A percentile compares a stretch with the other conserved stretches of the same genome.
These are phyloP conservation scores for Eremothecium sinecaudum DNA, from an alignment of 1,139 yeast genomes.

Conservation along the genomic window DNA sequence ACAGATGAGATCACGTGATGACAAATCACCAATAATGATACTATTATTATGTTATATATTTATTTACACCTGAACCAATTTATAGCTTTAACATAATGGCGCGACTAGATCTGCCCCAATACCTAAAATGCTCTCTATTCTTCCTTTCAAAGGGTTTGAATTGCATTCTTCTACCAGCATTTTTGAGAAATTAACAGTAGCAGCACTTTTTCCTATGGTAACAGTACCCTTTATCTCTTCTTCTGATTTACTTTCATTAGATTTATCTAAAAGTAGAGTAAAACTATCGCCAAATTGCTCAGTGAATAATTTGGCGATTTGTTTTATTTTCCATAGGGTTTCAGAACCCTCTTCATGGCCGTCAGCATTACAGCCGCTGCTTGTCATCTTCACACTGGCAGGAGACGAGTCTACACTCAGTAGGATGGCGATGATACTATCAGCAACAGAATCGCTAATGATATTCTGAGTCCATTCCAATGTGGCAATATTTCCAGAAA, in stretches of 20 bases:
- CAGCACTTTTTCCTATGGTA: conserved; percentile 64
- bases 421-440: conserved; percentile 80
- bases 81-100: conserved; percentile 48
- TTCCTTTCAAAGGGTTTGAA: conserved; percentile 66
- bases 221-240: conserved; percentile 43
- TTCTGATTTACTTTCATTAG: conserved; percentile 34
- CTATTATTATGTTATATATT: not conserved
- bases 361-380: conserved; percentile 44
- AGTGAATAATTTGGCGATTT: conserved; percentile 53
- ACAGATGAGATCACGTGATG: not conserved
- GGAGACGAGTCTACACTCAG: conserved; percentile 92
- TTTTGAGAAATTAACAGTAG: conserved; percentile 54
- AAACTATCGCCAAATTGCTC: conserved; percentile 88
- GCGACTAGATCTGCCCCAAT: conserved; percentile 77
- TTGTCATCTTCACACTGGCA: conserved; percentile 80
- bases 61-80: no score
- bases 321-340: conserved; percentile 46
- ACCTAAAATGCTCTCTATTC: conserved; percentile 71
- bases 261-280: conserved; percentile 24
- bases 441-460: conserved; percentile 90
- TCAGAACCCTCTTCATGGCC: conserved; percentile 31
- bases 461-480: conserved; percentile 90
- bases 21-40: not conserved
- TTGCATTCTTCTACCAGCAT: conserved; percentile 61
- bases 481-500: conserved; percentile 43